These are phyloP conservation scores for Citrus medica DNA, from an alignment of 345 rosid genomes.

Conservation along the genomic window DNA sequence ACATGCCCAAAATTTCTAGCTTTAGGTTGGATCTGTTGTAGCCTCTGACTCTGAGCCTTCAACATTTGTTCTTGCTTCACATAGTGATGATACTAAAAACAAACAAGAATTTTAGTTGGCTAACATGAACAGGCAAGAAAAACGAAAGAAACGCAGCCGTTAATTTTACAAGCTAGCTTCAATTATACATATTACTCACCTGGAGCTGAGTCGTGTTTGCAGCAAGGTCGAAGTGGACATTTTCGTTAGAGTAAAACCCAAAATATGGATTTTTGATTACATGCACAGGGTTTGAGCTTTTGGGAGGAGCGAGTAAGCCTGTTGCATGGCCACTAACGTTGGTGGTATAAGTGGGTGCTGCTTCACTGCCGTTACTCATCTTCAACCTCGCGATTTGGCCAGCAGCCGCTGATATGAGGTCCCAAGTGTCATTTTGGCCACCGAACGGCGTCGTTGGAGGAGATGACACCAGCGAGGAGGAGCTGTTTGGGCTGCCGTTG, in stretches of 20 bases:
- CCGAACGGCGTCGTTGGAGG: slow-evolving; percentile 55
- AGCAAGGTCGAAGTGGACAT: background rate
- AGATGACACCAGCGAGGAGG: slow-evolving; percentile 45
- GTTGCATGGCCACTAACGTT: background rate
- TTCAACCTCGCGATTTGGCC: slow-evolving; percentile 67
- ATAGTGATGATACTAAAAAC: slow-evolving; percentile 6
- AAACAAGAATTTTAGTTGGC: background rate
- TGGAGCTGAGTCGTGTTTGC: slow-evolving; percentile 22
- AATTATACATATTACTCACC: slow-evolving; percentile 6
- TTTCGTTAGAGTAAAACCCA: slow-evolving; percentile 19
- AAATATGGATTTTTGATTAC: slow-evolving; percentile 13
- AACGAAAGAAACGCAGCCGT: background rate
- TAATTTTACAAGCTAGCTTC: background rate
- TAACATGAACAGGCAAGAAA: background rate
- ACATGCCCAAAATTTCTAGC: slow-evolving; percentile 14
- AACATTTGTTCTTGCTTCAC: slow-evolving; percentile 13
- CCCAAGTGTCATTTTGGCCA: slow-evolving; percentile 41
- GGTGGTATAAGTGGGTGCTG: slow-evolving; percentile 14
- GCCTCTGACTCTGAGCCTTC: slow-evolving; percentile 17
- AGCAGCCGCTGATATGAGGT: slow-evolving; percentile 68
- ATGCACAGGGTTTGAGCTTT: slow-evolving; percentile 11
- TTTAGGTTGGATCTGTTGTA: slow-evolving; percentile 29
- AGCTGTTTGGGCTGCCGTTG: slow-evolving; percentile 47
- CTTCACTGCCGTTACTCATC: slow-evolving; percentile 9
- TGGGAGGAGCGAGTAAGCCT: slow-evolving; percentile 1